Evolutionary conservation across 2,329 filamentous ascomycete species (phyloP), one percentile per base, ranked within the genome.

Genomic region (Ascochyta pisi): DNA sequence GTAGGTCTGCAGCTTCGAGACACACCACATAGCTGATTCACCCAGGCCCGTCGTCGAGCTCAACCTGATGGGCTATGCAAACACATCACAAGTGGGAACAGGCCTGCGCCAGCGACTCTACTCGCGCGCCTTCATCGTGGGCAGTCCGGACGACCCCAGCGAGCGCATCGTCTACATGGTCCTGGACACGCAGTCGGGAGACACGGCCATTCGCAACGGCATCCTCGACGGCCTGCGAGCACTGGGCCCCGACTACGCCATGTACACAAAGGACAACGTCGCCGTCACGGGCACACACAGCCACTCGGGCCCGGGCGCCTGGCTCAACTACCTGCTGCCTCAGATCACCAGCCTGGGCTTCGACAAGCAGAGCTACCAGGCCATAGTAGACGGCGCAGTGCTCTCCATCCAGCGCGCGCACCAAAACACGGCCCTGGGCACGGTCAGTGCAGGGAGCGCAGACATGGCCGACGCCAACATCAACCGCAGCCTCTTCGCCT

Each of bases 271-370:
- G 67, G 84, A 90, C 65, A 98, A 96, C 69, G 78, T 97, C 33
- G 94, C 94, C 31, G 84, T 98, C 22, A 96, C 92, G 0, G 94
- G 93, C 50, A 98, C 94, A 0, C 94, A 98, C 75, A 95, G 91
- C 24, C 94, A 98, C 77, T 89, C 92, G 23, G 94, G 93, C 0
- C 93, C 94, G 0, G 94, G 90, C 2, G 94, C 90, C 6, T 98
- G 92, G 92, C 82, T 96, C 73, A 98, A 98, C 77, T 98, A 97
- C 71, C 83, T 98, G 9, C 82, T 97, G 6, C 94, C 93, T 7
- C 93, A 97, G 71, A 89, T 98, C 62, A 95, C 94, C 0, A 93
- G 88, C 68, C 83, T 89, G 55, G 94, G 94, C 0, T 97, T 96
- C 66, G 84, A 92, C 75, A 86, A 87, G 68, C 90, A 96, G 74